These are phyloP conservation scores for Leccinum fibrillosum DNA, from an alignment of 768 basidiomycete species.

Conservation along the genomic window DNA sequence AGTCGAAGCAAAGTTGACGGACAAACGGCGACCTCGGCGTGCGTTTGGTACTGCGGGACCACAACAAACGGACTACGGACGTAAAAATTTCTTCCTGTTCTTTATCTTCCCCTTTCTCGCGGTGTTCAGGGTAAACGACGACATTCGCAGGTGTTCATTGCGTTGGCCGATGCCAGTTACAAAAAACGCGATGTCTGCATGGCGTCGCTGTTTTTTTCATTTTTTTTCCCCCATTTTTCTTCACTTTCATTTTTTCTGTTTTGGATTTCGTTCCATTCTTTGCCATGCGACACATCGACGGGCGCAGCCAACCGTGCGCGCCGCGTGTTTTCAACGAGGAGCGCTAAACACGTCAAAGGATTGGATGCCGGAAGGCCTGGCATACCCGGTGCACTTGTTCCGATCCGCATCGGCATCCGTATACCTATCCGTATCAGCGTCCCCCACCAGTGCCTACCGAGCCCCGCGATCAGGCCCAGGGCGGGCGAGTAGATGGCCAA, in stretches of 20 bases:
- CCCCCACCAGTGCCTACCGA: not conserved
- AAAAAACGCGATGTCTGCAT: not conserved
- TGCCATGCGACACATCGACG: not conserved
- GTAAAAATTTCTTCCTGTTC: not conserved
- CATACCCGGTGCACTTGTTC: not conserved
- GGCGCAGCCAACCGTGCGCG: not conserved
- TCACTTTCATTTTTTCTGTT: not conserved
- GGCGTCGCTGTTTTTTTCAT: not conserved
- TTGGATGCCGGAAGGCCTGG: not conserved
- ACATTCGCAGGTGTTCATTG: not conserved
- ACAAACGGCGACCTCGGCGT: not conserved
- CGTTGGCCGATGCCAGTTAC: not conserved
- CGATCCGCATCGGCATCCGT: not conserved
- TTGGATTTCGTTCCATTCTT: not conserved
- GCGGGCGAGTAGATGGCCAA: not conserved
- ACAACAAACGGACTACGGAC: not conserved
- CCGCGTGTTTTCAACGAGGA: slow-evolving; percentile 30
- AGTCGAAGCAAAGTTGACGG: not conserved
- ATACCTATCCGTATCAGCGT: not conserved
- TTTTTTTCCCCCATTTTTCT: not conserved
- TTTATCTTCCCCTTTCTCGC: not conserved
- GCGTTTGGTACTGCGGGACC: slow-evolving; percentile 7
- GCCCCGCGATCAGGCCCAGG: not conserved
- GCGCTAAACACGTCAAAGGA: not conserved
- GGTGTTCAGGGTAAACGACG: not conserved